Evolutionary conservation across 495 filamentous ascomycete species (phyloP), one percentile per base, ranked within the genome.

Genomic region (Aspergillus leporis): DNA sequence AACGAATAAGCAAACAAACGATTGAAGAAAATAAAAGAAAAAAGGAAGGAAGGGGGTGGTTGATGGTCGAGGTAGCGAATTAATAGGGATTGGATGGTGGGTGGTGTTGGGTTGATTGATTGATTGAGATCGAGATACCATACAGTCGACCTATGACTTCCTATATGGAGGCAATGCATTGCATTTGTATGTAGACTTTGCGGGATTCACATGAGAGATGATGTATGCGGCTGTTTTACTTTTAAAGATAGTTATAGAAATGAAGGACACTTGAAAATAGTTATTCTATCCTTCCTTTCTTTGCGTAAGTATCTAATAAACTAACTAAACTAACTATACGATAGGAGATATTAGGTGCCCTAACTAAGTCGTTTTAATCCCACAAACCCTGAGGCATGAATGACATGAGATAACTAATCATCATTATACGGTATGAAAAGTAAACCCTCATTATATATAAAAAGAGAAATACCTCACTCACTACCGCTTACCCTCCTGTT

Each of bases 401-500:
- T n/a, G 25, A 28, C 25, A 28, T 28, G 25, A 28, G 3, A 28
- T 28, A 28, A n/a, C n/a, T n/a, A n/a, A 28, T 28, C 25, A 28
- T 28, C 3, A 6, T 3, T 28, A 28, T 28, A 6, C 25, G 25
- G 3, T 6, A 28, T 28, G 25, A 28, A 28, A 28, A 28, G 3
- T 6, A 28, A 3, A 6, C 25, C 3, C 25, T n/a, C 25, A 28
- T 40, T 12, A 40, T 3, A n/a, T 40, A 40, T 4, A 40, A n/a
- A n/a, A n/a, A n/a, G n/a, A n/a, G n/a, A n/a, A n/a, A n/a, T n/a
- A n/a, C n/a, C n/a, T n/a, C n/a, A n/a, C n/a, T n/a, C n/a, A n/a
- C n/a, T 10, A 47, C 32, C 25, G 50, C 16, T n/a, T 21, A 25
- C 28, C 60, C 45, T 66, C 73, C 51, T 71, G 56, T 66, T 69